phyloP scores from a whole-genome alignment of 2,329 filamentous ascomycete species.

The Trichothecium sympodiale region DNA sequence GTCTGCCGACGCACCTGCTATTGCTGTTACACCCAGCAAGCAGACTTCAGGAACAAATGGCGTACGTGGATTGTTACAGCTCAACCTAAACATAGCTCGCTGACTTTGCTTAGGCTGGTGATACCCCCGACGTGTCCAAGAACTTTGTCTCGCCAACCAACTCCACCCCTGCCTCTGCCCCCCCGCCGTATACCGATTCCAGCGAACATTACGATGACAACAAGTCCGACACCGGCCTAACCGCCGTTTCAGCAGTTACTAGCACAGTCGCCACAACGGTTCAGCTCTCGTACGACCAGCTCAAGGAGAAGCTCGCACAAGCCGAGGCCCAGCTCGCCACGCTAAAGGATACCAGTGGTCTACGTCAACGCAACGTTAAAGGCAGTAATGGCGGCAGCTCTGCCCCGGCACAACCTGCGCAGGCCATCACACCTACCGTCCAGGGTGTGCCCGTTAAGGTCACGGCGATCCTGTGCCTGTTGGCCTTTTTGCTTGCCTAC shows the following conservation, averaged over 20 bases:
- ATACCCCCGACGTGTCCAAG: constrained; percentile 33
- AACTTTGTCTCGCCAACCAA: constrained; percentile 32
- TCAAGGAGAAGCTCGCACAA: constrained; percentile 63
- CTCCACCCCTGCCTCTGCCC: constrained; percentile 17
- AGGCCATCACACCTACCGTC: constrained; percentile 41
- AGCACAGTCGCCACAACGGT: constrained; percentile 20
- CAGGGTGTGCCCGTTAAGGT: constrained; percentile 82
- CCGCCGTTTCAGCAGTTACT: constrained; percentile 18
- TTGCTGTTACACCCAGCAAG: constrained; percentile 29
- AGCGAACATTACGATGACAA: constrained; percentile 14
- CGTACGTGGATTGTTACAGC: too few relatives aligned
- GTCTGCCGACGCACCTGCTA: constrained; percentile 10
- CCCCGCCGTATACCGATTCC: constrained; percentile 23
- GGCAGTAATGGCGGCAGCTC: constrained; percentile 2
- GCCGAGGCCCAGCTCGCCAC: constrained; percentile 63
- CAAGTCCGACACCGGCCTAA: constrained; percentile 11
- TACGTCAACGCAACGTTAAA: constrained; percentile 69
- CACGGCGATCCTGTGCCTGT: constrained; percentile 70
- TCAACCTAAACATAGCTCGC: background rate
- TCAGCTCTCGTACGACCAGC: constrained; percentile 40
- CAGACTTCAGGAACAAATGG: constrained; percentile 11
- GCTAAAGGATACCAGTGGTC: constrained; percentile 56
- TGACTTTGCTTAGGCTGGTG: constrained; percentile 16
- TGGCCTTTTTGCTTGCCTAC: constrained; percentile 91
- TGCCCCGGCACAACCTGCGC: constrained; percentile 22